phyloP scores from a whole-genome alignment of 2,329 filamentous ascomycete species.

The Hymenoscyphus repandus region DNA sequence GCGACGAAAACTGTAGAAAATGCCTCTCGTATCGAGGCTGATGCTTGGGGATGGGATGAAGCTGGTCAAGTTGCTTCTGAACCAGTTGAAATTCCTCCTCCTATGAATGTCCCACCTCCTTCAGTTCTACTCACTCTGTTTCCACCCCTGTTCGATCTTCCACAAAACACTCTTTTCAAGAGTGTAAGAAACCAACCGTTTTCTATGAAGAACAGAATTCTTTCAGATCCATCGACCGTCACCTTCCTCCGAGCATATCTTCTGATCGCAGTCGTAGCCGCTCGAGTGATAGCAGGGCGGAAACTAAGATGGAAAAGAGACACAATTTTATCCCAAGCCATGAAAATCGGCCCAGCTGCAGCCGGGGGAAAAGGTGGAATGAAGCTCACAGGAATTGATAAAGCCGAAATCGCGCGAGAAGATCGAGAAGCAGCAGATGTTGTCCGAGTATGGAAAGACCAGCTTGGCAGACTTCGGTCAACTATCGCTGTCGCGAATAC shows the following conservation, averaged over 20 bases:
- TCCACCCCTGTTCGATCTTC: slow-evolving; percentile 62
- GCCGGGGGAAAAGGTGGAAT: slow-evolving; percentile 76
- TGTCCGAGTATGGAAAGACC: slow-evolving; percentile 66
- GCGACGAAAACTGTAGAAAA: slow-evolving; percentile 10
- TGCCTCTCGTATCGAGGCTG: slow-evolving; percentile 18
- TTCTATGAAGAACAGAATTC: slow-evolving; percentile 55
- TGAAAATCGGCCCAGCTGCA: slow-evolving; percentile 74
- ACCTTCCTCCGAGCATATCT: slow-evolving; percentile 62
- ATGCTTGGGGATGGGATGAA: slow-evolving; percentile 31
- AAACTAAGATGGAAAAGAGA: slow-evolving; percentile 89
- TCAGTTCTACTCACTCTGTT: slow-evolving; percentile 76
- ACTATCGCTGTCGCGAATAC: slow-evolving; percentile 63
- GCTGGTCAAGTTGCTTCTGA: slow-evolving; percentile 20
- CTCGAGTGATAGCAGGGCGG: slow-evolving; percentile 78
- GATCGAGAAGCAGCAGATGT: slow-evolving; percentile 80
- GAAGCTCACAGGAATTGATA: slow-evolving; percentile 86
- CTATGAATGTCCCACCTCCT: slow-evolving; percentile 81
- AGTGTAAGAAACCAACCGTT: slow-evolving; percentile 54
- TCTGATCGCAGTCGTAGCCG: slow-evolving; percentile 60
- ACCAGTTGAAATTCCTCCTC: slow-evolving; percentile 16
- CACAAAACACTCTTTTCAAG: slow-evolving; percentile 59
- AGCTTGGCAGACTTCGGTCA: slow-evolving; percentile 69
- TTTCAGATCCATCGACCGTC: slow-evolving; percentile 57
- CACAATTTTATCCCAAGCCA: slow-evolving; percentile 75
- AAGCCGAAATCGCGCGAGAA: slow-evolving; percentile 74